Conservation (phyloP, 2,329 filamentous ascomycete genomes). For the Curvularia lunata region DNA sequence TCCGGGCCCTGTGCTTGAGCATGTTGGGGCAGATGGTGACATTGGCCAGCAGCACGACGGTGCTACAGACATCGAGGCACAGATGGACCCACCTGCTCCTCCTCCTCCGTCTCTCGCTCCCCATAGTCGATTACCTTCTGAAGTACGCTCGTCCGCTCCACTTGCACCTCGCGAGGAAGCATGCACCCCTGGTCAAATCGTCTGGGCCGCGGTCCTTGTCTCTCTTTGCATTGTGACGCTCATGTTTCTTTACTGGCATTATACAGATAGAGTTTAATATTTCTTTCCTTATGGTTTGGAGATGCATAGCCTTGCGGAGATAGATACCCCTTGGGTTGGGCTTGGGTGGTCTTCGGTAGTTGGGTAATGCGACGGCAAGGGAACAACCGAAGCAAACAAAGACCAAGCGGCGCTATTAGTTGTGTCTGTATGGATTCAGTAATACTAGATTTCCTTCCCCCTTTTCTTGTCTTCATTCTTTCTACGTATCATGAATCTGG, state of each 20-base stretch:
- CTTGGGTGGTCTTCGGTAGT: slow-evolving; percentile 4
- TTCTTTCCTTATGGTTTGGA: not conserved
- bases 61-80: slow-evolving; percentile 11
- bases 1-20: slow-evolving; percentile 1
- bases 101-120: not conserved
- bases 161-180: not conserved
- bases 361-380: slow-evolving; percentile 1
- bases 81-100: not conserved
- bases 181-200: not conserved
- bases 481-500: not conserved
- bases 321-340: slow-evolving; percentile 15
- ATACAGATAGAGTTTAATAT: slow-evolving; percentile 6
- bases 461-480: not conserved
- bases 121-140: not conserved
- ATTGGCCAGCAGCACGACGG: slow-evolving; percentile 2
- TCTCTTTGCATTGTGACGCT: slow-evolving; percentile 6
- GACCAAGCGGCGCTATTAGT: not conserved
- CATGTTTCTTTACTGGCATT: slow-evolving; percentile 12
- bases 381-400: slow-evolving; percentile 2
- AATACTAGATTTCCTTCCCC: slow-evolving; percentile 8
- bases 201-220: slow-evolving; percentile 2
- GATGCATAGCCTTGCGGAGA: slow-evolving; percentile 22
- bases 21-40: not conserved
- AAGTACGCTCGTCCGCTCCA: not conserved
- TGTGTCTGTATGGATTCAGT: slow-evolving; percentile 2